Conservation (phyloP, 2,329 filamentous ascomycete genomes). For the Colletotrichum euphorbiae region DNA sequence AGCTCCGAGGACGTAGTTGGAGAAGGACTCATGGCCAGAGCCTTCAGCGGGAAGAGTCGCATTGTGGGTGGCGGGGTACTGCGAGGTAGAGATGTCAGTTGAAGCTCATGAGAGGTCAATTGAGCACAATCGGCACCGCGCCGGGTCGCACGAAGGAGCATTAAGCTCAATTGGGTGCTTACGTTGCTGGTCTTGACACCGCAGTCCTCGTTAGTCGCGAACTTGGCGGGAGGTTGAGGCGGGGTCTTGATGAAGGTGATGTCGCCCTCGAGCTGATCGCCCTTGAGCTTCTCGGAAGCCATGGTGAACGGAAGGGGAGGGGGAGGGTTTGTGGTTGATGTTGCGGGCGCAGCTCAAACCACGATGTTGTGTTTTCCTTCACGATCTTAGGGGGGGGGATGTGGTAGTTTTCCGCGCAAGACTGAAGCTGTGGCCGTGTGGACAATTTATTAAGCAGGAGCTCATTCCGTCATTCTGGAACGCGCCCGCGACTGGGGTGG, state of each 20-base stretch:
- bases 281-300: conserved; percentile 40
- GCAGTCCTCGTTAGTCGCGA: conserved; percentile 76
- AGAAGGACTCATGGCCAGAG: conserved; percentile 86
- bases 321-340: not conserved
- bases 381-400: not conserved
- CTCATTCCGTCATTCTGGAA: conserved; percentile 25
- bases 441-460: conserved; percentile 40
- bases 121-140: not conserved
- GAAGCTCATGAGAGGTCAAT: conserved; percentile 4
- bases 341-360: conserved; percentile 17
- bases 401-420: not conserved
- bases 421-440: conserved; percentile 28
- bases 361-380: not conserved
- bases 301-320: conserved; percentile 26
- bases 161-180: conserved; percentile 6
- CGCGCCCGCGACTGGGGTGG: conserved; percentile 7
- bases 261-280: conserved; percentile 49
- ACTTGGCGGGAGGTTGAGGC: conserved; percentile 62
- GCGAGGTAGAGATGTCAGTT: conserved; percentile 40
- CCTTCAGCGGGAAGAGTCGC: conserved; percentile 92
- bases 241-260: conserved; percentile 59
- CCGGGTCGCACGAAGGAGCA: not conserved
- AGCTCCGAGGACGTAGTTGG: conserved; percentile 80
- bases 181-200: conserved; percentile 57
- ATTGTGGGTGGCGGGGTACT: conserved; percentile 94